Percentiles rank a stretch among this genome's conserved stretches.
phyloP scores from a whole-genome alignment of 2,329 filamentous ascomycete species.

The Trichoderma afroharzianum region DNA sequence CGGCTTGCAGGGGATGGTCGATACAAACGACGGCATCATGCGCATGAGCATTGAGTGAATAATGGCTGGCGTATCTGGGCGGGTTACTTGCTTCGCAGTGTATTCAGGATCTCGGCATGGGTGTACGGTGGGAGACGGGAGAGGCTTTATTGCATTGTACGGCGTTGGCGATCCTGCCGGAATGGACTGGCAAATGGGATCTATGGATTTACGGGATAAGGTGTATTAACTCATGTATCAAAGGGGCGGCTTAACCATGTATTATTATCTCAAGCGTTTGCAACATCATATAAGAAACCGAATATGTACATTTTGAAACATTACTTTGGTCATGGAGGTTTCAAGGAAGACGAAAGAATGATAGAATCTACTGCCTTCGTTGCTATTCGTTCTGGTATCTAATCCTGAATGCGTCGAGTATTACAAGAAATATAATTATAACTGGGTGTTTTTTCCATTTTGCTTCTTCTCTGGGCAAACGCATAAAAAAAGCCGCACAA shows the following conservation, averaged over 20 bases:
- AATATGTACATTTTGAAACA: not conserved
- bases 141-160: not conserved
- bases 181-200: not conserved
- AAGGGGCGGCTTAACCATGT: not conserved
- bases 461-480: not conserved
- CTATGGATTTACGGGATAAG: not conserved
- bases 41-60: constrained; percentile 89
- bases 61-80: not conserved
- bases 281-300: not conserved
- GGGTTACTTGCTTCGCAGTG: not conserved
- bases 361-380: constrained; percentile 17
- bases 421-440: constrained; percentile 2
- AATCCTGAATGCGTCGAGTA: constrained; percentile 25
- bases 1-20: constrained; percentile 87
- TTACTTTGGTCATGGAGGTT: not conserved
- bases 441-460: not conserved
- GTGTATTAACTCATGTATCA: not conserved
- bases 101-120: not conserved
- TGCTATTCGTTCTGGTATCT: constrained; percentile 24
- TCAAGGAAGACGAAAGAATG: not conserved
- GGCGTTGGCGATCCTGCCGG: not conserved
- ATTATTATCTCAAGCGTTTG: not conserved
- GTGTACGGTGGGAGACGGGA: not conserved
- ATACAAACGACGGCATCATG: constrained; percentile 93
- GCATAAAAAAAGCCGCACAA: not conserved